These are phyloP conservation scores for Dictyostelium brefeldianum DNA, from an alignment of 78 protist species.

Conservation along the genomic window DNA sequence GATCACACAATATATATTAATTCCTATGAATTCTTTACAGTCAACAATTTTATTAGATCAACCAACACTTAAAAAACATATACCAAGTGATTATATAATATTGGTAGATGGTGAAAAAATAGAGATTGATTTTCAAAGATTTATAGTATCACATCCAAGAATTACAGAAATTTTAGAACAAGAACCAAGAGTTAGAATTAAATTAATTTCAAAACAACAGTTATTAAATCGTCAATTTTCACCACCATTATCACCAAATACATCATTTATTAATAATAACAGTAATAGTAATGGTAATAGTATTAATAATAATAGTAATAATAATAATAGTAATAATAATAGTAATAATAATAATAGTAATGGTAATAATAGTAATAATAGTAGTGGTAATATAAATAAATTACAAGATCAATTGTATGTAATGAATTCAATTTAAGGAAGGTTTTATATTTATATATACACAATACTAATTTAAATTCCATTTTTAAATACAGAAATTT, in stretches of 20 bases:
- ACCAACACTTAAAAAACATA: neutral
- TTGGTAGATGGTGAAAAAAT: conserved; percentile 34
- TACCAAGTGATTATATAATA: conserved; percentile 40
- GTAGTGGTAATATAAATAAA: neutral
- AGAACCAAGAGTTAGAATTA: conserved; percentile 51
- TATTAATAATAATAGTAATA: too few relatives aligned
- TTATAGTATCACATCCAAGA: conserved; percentile 59
- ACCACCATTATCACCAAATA: conserved; percentile 6
- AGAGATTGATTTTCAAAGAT: conserved; percentile 58
- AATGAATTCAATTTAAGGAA: neutral
- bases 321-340: too few relatives aligned
- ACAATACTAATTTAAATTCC: neutral
- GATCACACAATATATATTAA: too few relatives aligned
- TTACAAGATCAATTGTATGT: conserved; percentile 8
- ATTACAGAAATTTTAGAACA: conserved; percentile 61
- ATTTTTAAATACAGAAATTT: neutral
- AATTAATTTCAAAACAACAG: conserved; percentile 17
- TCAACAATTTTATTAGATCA: neutral
- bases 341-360: too few relatives aligned
- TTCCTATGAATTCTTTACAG: neutral
- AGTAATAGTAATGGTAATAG: too few relatives aligned
- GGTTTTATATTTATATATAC: neutral
- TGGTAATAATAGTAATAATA: too few relatives aligned
- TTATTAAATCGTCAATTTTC: neutral
- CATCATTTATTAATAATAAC: neutral